Evolutionary conservation across 1,284 basidiomycete genomes (phyloP).

Genomic region (Stygiomarasmius scandens): DNA sequence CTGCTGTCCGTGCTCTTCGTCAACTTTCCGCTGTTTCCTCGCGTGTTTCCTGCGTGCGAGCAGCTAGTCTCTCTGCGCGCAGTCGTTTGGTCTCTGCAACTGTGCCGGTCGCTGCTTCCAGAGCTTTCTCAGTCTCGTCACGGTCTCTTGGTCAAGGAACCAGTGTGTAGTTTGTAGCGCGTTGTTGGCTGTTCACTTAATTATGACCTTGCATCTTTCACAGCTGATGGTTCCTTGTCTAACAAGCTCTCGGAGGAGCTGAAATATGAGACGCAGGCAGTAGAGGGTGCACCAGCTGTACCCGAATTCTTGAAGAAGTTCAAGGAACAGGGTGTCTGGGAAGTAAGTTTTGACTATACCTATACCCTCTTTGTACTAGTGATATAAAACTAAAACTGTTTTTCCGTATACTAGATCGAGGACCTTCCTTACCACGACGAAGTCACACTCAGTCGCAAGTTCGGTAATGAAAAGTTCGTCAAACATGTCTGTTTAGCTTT

Average conservation of each 20-base stretch:
- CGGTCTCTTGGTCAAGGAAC: constrained; percentile 61
- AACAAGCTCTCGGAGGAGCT: constrained; percentile 85
- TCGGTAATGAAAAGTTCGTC: constrained; percentile 90
- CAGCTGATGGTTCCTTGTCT: constrained; percentile 75
- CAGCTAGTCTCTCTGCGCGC: constrained; percentile 20
- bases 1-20: constrained; percentile 45
- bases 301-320: constrained; percentile 85
- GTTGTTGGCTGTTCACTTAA: constrained; percentile 6
- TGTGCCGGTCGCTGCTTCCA: constrained; percentile 19
- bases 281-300: constrained; percentile 37
- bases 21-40: constrained; percentile 36
- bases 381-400: constrained; percentile 1
- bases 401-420: constrained; percentile 55
- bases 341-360: constrained; percentile 42
- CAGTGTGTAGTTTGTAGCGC: constrained; percentile 43
- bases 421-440: constrained; percentile 83
- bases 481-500: constrained; percentile 8
- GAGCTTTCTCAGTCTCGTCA: constrained; percentile 62
- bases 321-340: constrained; percentile 77
- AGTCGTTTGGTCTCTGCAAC: constrained; percentile 15
- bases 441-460: constrained; percentile 78
- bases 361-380: too few species aligned
- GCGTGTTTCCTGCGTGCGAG: constrained; percentile 27
- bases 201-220: constrained; percentile 1
- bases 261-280: constrained; percentile 80